A percentile compares a stretch with the other conserved stretches of the same genome.
Conservation (phyloP, 1,284 basidiomycete genomes). For the Heterobasidion irregulare region DNA sequence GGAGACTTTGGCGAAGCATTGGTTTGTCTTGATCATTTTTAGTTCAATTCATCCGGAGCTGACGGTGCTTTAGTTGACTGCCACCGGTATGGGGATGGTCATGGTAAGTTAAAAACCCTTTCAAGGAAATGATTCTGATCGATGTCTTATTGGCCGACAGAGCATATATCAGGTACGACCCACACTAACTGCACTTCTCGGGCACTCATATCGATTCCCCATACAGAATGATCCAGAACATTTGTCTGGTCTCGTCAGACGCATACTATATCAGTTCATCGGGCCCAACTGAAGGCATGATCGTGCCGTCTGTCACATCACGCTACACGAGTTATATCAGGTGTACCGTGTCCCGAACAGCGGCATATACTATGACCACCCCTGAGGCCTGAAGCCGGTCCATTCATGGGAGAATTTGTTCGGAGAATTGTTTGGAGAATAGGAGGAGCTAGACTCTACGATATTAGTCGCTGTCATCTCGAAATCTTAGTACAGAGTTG, state of each 20-base stretch:
- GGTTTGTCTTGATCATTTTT: conserved; percentile 28
- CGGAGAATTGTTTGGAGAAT: too few species aligned
- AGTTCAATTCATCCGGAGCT: background rate
- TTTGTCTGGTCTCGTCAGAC: conserved; percentile 79
- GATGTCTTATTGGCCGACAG: conserved; percentile 16
- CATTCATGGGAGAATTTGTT: too few species aligned
- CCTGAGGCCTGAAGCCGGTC: too few species aligned
- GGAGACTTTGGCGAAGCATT: conserved; percentile 62
- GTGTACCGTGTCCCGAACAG: too few species aligned
- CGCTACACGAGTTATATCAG: too few species aligned
- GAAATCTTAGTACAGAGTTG: too few species aligned
- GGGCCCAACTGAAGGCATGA: conserved; percentile 52
- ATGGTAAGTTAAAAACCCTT: conserved; percentile 50
- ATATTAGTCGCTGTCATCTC: too few species aligned
- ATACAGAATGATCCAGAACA: conserved; percentile 83
- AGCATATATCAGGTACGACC: conserved; percentile 38
- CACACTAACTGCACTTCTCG: background rate
- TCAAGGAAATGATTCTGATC: background rate
- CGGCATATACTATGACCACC: too few species aligned
- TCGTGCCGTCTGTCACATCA: too few species aligned
- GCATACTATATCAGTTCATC: conserved; percentile 88
- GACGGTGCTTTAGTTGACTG: conserved; percentile 35
- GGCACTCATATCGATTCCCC: conserved; percentile 6
- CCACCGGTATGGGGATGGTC: conserved; percentile 83
- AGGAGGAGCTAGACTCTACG: too few species aligned